A percentile compares a stretch with the other conserved stretches of the same genome.
These are phyloP conservation scores for Vitis vinifera DNA, from an alignment of 164 flowering plant genomes.

Conservation along the genomic window ASM3070453v1 NC_081817.1:9323001-9323500, in stretches of 20 bases:
- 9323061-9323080: too few species aligned
- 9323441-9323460: constrained; percentile 29
- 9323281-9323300: constrained; percentile 21
- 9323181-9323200: constrained; percentile 31
- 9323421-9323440: constrained; percentile 36
- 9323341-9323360: neutral
- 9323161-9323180: constrained; percentile 22
- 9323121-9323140: too few species aligned
- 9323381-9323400: neutral
- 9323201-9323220: constrained; percentile 25
- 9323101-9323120: too few species aligned
- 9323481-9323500: constrained; percentile 31
- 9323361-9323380: constrained; percentile 2
- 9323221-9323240: constrained; percentile 5
- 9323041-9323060: too few species aligned
- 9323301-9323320: constrained; percentile 8
- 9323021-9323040: too few species aligned
- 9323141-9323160: neutral
- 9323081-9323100: too few species aligned
- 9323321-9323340: constrained; percentile 12
- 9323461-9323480: constrained; percentile 27
- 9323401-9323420: constrained; percentile 2
- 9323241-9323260: constrained; percentile 16
- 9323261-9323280: constrained; percentile 6
- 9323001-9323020: too few species aligned